Base-by-base conservation (phyloP, 345 rosid species). In the Pistacia integerrima region DNA sequence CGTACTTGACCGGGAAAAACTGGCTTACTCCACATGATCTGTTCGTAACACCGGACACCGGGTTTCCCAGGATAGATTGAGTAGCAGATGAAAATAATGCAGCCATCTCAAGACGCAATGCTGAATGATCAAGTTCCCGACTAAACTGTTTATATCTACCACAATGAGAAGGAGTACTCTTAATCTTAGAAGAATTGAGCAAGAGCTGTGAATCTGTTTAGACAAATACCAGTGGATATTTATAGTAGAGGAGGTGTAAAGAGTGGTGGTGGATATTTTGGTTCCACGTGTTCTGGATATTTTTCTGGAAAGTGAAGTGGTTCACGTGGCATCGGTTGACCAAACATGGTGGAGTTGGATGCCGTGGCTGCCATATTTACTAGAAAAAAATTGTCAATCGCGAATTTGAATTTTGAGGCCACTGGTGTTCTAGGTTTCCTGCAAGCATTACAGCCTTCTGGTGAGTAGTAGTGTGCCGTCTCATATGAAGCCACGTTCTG, bases 1-100 rank as follows among this genome's bases (percentile, higher is more conserved):
- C 52, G n/a, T 60, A 64, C 41, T 74, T 64, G 9, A 83, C 81
- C 14, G 70, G 65, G 69, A 52, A 22, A 46, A 75, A 78, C 54
- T 74, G 79, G 74, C 11, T 76, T 60, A 74, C 77, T 46, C 77
- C 74, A 3, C 72, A 75, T 70, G 48, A 38, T 79, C 77, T 79
- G 61, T 13, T 76, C 4, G 74, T 38, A 33, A 78, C 72, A 22
- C 77, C 70, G n/a, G 79, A 28, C 2, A 80, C 69, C 1, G 92
- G 89, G 22, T 78, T 77, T 0, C 83, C 81, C 0, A 88, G 78
- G 72, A 86, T 76, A 1, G 92, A 77, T 25, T 88, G 95, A 85
- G 88, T 75, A 44, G 70, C 67, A 6, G 67, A 59, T 0, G 86
- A 70, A 6, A 72, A 63, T 0, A 85, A 70, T 14, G 85, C 76